A percentile compares a stretch with the other conserved stretches of the same genome.
Conservation (phyloP, 768 basidiomycete genomes). For the Boletus rufocinnamomeus region DNA sequence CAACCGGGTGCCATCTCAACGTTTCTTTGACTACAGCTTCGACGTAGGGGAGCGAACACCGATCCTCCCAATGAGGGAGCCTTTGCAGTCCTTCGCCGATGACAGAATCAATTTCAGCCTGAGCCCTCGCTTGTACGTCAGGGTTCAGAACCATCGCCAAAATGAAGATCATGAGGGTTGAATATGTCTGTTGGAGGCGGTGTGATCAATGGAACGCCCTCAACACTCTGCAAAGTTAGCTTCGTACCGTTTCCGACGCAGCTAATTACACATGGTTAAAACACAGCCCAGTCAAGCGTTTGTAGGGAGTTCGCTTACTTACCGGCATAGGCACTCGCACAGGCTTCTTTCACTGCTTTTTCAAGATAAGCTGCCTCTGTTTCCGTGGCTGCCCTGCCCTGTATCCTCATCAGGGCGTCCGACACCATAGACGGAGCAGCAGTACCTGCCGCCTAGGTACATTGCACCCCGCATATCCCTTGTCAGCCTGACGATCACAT, state of each 20-base stretch:
- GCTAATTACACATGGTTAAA: conserved; percentile 11
- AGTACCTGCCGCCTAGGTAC: conserved; percentile 19
- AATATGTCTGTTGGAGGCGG: conserved; percentile 20
- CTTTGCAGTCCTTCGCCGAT: conserved; percentile 22
- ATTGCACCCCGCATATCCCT: background rate
- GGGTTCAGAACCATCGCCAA: conserved; percentile 31
- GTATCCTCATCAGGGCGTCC: conserved; percentile 19
- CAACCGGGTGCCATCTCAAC: conserved; percentile 27
- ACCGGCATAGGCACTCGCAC: conserved; percentile 25
- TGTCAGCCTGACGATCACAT: background rate
- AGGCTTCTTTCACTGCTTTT: conserved; percentile 26
- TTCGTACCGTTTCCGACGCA: conserved; percentile 28
- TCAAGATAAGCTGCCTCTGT: conserved; percentile 17
- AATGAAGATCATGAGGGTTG: conserved; percentile 22
- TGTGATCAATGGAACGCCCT: conserved; percentile 9
- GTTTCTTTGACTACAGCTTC: conserved; percentile 27
- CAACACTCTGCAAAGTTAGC: background rate
- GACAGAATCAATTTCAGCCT: conserved; percentile 21
- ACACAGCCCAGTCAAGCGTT: conserved; percentile 9
- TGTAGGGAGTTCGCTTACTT: conserved; percentile 3
- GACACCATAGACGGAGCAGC: conserved; percentile 30
- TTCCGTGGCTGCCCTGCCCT: conserved; percentile 4
- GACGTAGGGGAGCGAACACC: conserved; percentile 23
- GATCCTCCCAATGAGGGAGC: conserved; percentile 25
- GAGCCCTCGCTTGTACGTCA: conserved; percentile 24